phyloP scores from a whole-genome alignment of 2,329 filamentous ascomycete genomes.

The Arthrinium puccinioides region DNA sequence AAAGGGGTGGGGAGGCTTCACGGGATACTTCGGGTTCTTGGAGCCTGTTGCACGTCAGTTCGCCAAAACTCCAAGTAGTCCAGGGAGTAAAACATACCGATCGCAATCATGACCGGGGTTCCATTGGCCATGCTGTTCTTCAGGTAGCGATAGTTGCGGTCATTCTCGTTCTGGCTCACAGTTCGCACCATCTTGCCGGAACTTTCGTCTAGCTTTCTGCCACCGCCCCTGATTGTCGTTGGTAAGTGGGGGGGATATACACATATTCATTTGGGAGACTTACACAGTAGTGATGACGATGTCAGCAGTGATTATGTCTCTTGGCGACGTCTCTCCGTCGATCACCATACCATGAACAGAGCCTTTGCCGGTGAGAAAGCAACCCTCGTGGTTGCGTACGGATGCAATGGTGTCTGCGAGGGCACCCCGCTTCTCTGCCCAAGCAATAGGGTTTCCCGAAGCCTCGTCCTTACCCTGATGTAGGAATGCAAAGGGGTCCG shows the following conservation, averaged over 20 bases:
- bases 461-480: neutral
- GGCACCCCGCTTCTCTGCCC: neutral
- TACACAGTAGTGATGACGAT: slow-evolving; percentile 1
- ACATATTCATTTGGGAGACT: neutral
- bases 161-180: neutral
- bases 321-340: neutral
- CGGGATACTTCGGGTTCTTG: slow-evolving; percentile 10
- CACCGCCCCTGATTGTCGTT: neutral
- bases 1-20: slow-evolving; percentile 48
- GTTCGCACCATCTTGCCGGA: neutral
- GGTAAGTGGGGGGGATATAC: neutral
- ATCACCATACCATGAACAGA: neutral
- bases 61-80: too few relatives aligned
- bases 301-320: neutral
- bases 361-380: neutral
- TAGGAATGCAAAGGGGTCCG: too few relatives aligned
- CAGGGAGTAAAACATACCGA: too few relatives aligned
- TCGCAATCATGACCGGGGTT: neutral
- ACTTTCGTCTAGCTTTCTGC: neutral
- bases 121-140: neutral
- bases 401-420: neutral
- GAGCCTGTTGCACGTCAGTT: slow-evolving; percentile 1
- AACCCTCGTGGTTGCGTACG: neutral
- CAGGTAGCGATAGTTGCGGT: neutral
- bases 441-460: neutral